Evolutionary conservation across 2,329 filamentous ascomycete species (phyloP).

Genomic region (Didymella sp.): DNA sequence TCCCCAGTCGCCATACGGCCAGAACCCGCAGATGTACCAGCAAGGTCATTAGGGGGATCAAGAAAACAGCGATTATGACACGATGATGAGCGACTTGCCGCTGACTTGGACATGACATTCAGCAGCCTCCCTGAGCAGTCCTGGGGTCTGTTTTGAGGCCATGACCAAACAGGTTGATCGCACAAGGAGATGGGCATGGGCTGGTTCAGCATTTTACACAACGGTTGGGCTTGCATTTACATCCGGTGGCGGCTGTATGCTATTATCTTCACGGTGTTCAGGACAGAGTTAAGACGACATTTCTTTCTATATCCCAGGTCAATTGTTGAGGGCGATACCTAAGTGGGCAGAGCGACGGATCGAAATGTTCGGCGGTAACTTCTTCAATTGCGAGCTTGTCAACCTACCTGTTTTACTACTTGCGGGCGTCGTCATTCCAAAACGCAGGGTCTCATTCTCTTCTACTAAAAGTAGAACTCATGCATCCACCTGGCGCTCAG

Average conservation of each 20-base stretch:
- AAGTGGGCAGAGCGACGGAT: slow-evolving; percentile 9
- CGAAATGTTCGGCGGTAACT: slow-evolving; percentile 13
- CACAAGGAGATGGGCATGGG: slow-evolving; percentile 9
- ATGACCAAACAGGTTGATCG: background rate
- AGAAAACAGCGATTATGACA: slow-evolving; percentile 33
- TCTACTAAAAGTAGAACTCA: slow-evolving; percentile 15
- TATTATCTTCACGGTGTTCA: slow-evolving; percentile 44
- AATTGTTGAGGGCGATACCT: background rate
- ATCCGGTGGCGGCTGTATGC: slow-evolving; percentile 49
- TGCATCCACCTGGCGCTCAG: slow-evolving; percentile 20
- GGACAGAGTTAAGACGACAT: slow-evolving; percentile 26
- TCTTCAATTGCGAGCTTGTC: slow-evolving; percentile 14
- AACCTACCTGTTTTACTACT: slow-evolving; percentile 10
- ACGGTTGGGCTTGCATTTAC: slow-evolving; percentile 48
- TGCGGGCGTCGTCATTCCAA: slow-evolving; percentile 9
- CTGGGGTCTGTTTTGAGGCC: background rate
- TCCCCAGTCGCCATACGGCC: slow-evolving; percentile 59
- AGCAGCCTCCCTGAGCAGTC: background rate
- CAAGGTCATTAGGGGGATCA: slow-evolving; percentile 47
- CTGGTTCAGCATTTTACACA: slow-evolving; percentile 38
- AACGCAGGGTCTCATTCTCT: slow-evolving; percentile 11
- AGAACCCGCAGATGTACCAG: slow-evolving; percentile 58
- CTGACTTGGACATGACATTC: background rate
- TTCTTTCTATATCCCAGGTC: slow-evolving; percentile 20
- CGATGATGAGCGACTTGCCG: slow-evolving; percentile 28